These are phyloP conservation scores for Leccinum ochraceum DNA, from an alignment of 768 basidiomycete genomes.

Conservation along the genomic window DNA sequence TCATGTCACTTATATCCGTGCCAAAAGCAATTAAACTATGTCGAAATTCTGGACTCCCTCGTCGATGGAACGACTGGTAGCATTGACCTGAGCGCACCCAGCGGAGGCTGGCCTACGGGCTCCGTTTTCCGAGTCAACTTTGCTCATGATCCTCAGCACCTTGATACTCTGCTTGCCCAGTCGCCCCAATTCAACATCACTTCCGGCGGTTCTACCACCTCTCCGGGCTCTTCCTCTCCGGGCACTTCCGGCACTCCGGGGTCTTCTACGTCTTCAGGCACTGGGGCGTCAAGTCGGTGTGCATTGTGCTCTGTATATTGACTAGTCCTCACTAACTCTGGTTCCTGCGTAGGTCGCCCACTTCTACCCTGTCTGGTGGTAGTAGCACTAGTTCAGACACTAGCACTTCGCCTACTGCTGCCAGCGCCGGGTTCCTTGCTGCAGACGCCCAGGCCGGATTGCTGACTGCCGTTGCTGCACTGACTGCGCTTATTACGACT, in stretches of 20 bases:
- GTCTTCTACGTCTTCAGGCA: constrained; percentile 12
- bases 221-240: constrained; percentile 13
- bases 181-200: constrained; percentile 61
- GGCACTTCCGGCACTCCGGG: background rate
- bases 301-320: background rate
- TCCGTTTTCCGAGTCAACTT: constrained; percentile 71
- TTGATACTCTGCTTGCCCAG: constrained; percentile 66
- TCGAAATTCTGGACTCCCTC: constrained; percentile 54
- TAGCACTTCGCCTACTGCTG: constrained; percentile 28
- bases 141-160: constrained; percentile 47
- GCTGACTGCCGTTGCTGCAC: constrained; percentile 36
- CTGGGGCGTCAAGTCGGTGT: constrained; percentile 7
- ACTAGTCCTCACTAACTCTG: background rate
- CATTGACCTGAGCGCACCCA: constrained; percentile 52
- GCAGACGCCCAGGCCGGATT: constrained; percentile 34
- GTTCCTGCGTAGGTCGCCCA: constrained; percentile 11
- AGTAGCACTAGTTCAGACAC: constrained; percentile 28
- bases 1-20: constrained; percentile 5
- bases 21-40: constrained; percentile 33
- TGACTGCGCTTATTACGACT: constrained; percentile 35
- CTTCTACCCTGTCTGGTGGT: constrained; percentile 20
- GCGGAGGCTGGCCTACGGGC: constrained; percentile 66
- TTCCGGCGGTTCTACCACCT: constrained; percentile 13
- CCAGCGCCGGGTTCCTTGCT: constrained; percentile 33
- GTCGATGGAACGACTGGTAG: constrained; percentile 49